Percentiles rank a stretch among this genome's conserved stretches.
These are phyloP conservation scores for Lizanozyma gosingica DNA, from an alignment of 1,139 yeast species.

Conservation along the genomic window DNA sequence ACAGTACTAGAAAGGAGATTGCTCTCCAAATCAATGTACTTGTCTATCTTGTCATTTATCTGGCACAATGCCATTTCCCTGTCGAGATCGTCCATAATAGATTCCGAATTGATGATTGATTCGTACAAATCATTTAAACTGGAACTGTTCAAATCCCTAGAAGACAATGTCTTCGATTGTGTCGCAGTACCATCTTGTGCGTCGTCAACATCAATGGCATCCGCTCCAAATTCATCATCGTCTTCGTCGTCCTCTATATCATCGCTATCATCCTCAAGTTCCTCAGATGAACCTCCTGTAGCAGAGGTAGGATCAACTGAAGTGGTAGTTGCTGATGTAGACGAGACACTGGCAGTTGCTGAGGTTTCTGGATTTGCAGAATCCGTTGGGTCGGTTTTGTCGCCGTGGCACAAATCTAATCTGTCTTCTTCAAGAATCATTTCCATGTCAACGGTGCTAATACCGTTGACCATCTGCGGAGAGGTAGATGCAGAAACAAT, in stretches of 20 bases:
- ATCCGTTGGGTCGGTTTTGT: not conserved
- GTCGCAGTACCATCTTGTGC: slow-evolving; percentile 8
- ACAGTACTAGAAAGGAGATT: slow-evolving; percentile 24
- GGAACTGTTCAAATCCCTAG: slow-evolving; percentile 1
- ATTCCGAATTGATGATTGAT: slow-evolving; percentile 26
- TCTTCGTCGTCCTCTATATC: slow-evolving; percentile 19
- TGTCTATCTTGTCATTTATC: slow-evolving; percentile 24
- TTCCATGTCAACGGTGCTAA: slow-evolving; percentile 24
- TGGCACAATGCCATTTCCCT: slow-evolving; percentile 35
- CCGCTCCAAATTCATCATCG: slow-evolving; percentile 16
- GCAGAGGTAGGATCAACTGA: not conserved
- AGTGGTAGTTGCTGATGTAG: not conserved
- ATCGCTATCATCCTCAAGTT: slow-evolving; percentile 9
- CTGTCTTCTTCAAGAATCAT: slow-evolving; percentile 29
- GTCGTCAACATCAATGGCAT: slow-evolving; percentile 10
- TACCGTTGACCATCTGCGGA: slow-evolving; percentile 33
- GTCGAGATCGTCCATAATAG: slow-evolving; percentile 25
- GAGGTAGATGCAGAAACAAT: slow-evolving; percentile 32
- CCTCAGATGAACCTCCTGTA: not conserved
- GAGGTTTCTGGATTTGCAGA: not conserved
- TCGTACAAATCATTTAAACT: slow-evolving; percentile 19
- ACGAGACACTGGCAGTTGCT: not conserved
- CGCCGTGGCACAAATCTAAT: slow-evolving; percentile 17
- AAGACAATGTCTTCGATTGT: not conserved
- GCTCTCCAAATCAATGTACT: slow-evolving; percentile 25